These are phyloP conservation scores for Pontederia paniculata DNA, from an alignment of 176 grass and related monocot genomes.

Conservation along the genomic window DNA sequence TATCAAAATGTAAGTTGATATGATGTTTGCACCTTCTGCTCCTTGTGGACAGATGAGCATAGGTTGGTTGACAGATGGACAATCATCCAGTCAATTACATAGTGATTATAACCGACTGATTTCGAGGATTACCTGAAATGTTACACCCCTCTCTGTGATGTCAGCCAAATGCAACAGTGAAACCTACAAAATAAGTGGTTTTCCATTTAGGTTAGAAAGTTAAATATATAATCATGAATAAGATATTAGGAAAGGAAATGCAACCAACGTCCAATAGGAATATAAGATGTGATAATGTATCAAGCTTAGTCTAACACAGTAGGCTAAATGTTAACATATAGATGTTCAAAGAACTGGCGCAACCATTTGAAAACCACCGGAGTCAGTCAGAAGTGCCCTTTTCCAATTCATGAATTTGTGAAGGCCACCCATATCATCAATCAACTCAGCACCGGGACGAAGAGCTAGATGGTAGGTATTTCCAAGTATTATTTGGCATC, in stretches of 20 bases:
- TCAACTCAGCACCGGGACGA: slow-evolving; percentile 76
- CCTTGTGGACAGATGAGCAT: neutral
- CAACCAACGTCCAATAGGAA: neutral
- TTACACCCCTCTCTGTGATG: slow-evolving; percentile 93
- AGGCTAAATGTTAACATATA: slow-evolving; percentile 10
- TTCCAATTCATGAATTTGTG: slow-evolving; percentile 99
- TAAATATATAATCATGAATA: neutral
- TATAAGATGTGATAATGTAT: neutral
- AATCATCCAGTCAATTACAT: too few species aligned
- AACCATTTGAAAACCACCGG: slow-evolving; percentile 99
- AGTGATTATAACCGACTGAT: neutral
- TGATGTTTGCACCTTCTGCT: too few species aligned
- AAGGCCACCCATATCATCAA: slow-evolving; percentile 88
- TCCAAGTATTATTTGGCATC: slow-evolving; percentile 94
- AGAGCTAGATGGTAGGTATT: slow-evolving; percentile 97
- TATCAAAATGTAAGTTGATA: too few species aligned
- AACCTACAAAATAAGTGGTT: slow-evolving; percentile 35
- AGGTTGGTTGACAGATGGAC: too few species aligned
- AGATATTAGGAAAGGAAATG: neutral
- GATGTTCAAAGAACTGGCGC: slow-evolving; percentile 15
- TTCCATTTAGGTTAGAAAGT: neutral
- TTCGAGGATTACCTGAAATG: slow-evolving; percentile 72
- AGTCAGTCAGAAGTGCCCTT: slow-evolving; percentile 87
- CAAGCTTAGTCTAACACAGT: neutral
- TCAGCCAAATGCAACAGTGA: slow-evolving; percentile 96